These are phyloP conservation scores for Leptomonas pyrrhocoris DNA, from an alignment of 208 protist genomes.

Conservation along the genomic window DNA sequence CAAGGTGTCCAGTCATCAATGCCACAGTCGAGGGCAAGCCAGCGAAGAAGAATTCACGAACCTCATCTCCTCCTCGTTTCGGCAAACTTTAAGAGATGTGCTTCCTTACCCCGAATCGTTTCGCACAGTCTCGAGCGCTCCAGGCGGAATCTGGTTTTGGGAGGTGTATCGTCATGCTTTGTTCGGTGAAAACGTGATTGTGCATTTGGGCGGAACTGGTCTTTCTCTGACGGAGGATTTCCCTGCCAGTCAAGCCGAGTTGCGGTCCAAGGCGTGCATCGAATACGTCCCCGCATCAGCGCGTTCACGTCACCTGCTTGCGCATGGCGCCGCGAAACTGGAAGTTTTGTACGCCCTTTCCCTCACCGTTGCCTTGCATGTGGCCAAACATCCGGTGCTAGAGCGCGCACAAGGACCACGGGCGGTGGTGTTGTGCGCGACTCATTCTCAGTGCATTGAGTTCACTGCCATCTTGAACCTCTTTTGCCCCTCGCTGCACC, in stretches of 20 bases:
- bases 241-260: slow-evolving; percentile 44
- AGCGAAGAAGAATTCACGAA: slow-evolving; percentile 31
- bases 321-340: slow-evolving; percentile 57
- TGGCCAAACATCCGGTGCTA: slow-evolving; percentile 65
- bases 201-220: slow-evolving; percentile 57
- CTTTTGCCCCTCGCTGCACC: slow-evolving; percentile 59
- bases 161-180: slow-evolving; percentile 67
- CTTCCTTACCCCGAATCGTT: slow-evolving; percentile 28
- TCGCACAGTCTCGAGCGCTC: slow-evolving; percentile 4
- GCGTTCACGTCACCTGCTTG: slow-evolving; percentile 6
- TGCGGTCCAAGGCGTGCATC: slow-evolving; percentile 32
- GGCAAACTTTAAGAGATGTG: slow-evolving; percentile 29
- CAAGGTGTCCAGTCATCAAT: slow-evolving; percentile 13
- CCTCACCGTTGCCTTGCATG: slow-evolving; percentile 61
- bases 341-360: slow-evolving; percentile 65
- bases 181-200: slow-evolving; percentile 58
- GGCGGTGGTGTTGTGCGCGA: slow-evolving; percentile 71
- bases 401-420: slow-evolving; percentile 66
- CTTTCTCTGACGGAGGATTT: slow-evolving; percentile 63
- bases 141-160: slow-evolving; percentile 80
- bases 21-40: slow-evolving; percentile 17
- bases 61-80: slow-evolving; percentile 60
- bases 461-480: slow-evolving; percentile 47
- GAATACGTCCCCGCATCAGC: background rate
- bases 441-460: slow-evolving; percentile 78